Base-by-base conservation (phyloP, 192 early-diverging fungal species). In the Phlyctochytrium arcticum region DNA sequence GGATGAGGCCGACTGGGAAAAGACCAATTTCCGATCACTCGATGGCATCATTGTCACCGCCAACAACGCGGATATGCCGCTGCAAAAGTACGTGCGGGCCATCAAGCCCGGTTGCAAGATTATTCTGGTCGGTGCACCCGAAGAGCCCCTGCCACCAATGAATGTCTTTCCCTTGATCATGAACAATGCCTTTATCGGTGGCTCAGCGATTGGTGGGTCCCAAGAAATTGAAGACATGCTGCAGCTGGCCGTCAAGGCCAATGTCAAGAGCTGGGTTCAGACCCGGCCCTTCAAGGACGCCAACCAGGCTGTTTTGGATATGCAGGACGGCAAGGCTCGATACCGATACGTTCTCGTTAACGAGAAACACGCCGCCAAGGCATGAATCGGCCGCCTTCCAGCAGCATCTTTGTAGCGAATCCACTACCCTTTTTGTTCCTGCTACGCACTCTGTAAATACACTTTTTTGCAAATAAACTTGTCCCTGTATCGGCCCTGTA, bases 231-330 rank as follows among this genome's bases (percentile, higher is more conserved):
- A 75, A 26, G 69, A 82, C 57, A 89, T 87, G 76, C 69, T 91
- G 1, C 77, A 88, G 30, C 85, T 90, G 65, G 87, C 88, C 1
- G 79, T 81, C 29, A 63, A 86, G 66, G 80, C 87, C 63, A 74
- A 85, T 32, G 80, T 92, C 62, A 76, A 74, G 56, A 81, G 88
- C 3, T 72, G 74, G 56, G 84, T 92, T 55, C 83, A 90, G 48
- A 76, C 77, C 34, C 75, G 80, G 51, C 79, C 80, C 4, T 81
- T 89, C 67, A 60, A 78, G 46, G 75, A 87, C 37, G 75, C 82
- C 37, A 78, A 80, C 56, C 82, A 87, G 50, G 89, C 84, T 2
- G 75, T 87, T 54, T 62, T 79, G 34, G 73, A 77, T 23, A 75
- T 88, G 15, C 69, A 73, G 4, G 60, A 63, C 1, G 81, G 83